phyloP scores from a whole-genome alignment of 345 rosid species.

The Eutrema japonicum region DNA sequence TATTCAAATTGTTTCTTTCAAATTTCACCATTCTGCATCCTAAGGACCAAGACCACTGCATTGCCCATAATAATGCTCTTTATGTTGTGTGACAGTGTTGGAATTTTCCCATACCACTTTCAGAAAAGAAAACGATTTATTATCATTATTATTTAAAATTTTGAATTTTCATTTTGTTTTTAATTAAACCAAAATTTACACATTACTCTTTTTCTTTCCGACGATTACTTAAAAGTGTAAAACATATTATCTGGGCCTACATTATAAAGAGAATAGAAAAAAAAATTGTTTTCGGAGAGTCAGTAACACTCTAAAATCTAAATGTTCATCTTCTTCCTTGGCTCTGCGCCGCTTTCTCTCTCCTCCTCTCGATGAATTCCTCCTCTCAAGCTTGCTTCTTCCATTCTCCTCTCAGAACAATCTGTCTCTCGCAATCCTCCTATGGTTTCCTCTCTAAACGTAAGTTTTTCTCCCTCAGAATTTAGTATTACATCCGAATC shows the following conservation, averaged over 20 bases:
- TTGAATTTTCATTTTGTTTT: no score
- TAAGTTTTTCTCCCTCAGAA: conserved; percentile 29
- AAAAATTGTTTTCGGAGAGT: neutral
- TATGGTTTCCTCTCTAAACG: conserved; percentile 21
- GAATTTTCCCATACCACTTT: no score
- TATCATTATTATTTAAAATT: no score
- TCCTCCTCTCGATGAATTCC: conserved; percentile 38
- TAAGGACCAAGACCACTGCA: no score
- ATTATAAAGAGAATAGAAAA: neutral
- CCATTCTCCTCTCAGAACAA: conserved; percentile 22
- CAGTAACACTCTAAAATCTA: neutral
- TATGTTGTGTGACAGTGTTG: no score
- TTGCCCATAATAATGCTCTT: no score
- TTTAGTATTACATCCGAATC: neutral
- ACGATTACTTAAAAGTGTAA: no score
- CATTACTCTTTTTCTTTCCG: no score
- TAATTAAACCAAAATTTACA: no score
- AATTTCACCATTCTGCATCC: no score
- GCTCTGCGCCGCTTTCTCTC: conserved; percentile 36
- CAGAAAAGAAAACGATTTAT: no score
- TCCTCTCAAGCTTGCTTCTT: conserved; percentile 40
- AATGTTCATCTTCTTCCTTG: conserved; percentile 34
- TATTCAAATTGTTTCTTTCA: no score
- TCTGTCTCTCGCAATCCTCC: conserved; percentile 28
- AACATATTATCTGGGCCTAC: neutral